Percentiles rank a stretch among this genome's conserved stretches.
These are phyloP conservation scores for Ceratocystis destructans DNA, from an alignment of 2,329 filamentous ascomycete genomes.

Conservation along the genomic window DNA sequence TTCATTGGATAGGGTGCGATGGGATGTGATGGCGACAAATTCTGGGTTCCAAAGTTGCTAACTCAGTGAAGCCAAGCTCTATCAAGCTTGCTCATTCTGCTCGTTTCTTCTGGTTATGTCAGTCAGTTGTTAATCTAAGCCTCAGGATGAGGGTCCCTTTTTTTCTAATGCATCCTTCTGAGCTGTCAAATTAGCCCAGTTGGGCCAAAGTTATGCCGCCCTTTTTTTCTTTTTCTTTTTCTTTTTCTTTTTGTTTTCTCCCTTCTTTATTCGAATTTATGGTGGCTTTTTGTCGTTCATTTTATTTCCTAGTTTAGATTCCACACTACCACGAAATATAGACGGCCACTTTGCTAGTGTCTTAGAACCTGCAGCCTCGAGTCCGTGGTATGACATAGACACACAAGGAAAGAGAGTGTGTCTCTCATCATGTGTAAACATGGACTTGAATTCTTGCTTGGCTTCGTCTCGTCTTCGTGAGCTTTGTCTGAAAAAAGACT, in stretches of 20 bases:
- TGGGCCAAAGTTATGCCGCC: neutral
- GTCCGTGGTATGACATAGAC: too few species aligned
- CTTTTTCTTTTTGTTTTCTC: neutral
- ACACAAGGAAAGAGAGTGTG: too few species aligned
- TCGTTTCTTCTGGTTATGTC: neutral
- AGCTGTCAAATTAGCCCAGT: neutral
- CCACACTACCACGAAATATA: neutral
- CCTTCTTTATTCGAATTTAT: neutral
- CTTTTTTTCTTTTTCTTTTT: neutral
- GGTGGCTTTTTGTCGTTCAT: neutral
- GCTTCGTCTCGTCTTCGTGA: too few species aligned
- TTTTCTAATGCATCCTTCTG: neutral
- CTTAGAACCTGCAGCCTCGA: too few species aligned
- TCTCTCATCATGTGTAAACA: too few species aligned
- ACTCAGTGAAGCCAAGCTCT: neutral
- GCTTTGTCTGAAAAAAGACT: too few species aligned
- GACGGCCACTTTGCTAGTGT: neutral
- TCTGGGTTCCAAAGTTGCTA: neutral
- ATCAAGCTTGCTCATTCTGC: too few species aligned
- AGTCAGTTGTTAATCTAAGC: slow-evolving; percentile 5
- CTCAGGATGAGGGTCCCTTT: neutral
- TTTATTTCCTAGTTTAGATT: neutral
- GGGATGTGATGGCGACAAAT: too few species aligned
- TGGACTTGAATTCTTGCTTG: too few species aligned
- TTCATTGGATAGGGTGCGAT: too few species aligned